These are phyloP conservation scores for Ophiostoma himal-ulmi DNA, from an alignment of 2,329 filamentous ascomycete genomes.

Conservation along the genomic window DNA sequence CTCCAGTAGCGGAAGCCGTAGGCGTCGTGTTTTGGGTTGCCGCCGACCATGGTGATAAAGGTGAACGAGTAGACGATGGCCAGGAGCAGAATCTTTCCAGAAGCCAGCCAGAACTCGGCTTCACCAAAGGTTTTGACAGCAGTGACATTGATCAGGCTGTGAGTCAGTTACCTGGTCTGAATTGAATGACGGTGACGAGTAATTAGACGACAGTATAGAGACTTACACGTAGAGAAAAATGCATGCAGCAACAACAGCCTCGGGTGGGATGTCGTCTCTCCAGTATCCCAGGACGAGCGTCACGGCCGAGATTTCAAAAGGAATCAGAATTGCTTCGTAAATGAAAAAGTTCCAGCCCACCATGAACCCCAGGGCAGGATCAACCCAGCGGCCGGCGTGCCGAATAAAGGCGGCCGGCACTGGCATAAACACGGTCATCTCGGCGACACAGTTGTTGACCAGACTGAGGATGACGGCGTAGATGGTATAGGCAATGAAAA, in stretches of 20 bases:
- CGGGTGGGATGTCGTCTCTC: constrained; percentile 40
- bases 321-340: constrained; percentile 38
- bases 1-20: constrained; percentile 42
- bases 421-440: constrained; percentile 59
- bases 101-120: constrained; percentile 44
- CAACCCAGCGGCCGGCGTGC: constrained; percentile 59
- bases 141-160: constrained; percentile 30
- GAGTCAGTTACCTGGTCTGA: not conserved
- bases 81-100: constrained; percentile 45
- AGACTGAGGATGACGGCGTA: constrained; percentile 52
- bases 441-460: constrained; percentile 60
- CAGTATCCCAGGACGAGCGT: constrained; percentile 43
- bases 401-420: constrained; percentile 59
- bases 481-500: constrained; percentile 54
- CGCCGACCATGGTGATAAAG: constrained; percentile 52
- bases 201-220: not conserved
- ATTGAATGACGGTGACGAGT: not conserved
- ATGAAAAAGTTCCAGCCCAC: constrained; percentile 42
- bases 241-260: constrained; percentile 50
- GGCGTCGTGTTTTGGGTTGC: constrained; percentile 45
- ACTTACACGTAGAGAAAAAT: constrained; percentile 32
- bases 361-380: constrained; percentile 57
- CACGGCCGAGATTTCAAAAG: constrained; percentile 39
- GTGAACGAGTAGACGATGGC: constrained; percentile 52
- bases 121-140: constrained; percentile 36